A percentile compares a stretch with the other conserved stretches of the same genome.
Conservation (phyloP, 108 stramenopile species). For the Bacterosira constricta region DNA sequence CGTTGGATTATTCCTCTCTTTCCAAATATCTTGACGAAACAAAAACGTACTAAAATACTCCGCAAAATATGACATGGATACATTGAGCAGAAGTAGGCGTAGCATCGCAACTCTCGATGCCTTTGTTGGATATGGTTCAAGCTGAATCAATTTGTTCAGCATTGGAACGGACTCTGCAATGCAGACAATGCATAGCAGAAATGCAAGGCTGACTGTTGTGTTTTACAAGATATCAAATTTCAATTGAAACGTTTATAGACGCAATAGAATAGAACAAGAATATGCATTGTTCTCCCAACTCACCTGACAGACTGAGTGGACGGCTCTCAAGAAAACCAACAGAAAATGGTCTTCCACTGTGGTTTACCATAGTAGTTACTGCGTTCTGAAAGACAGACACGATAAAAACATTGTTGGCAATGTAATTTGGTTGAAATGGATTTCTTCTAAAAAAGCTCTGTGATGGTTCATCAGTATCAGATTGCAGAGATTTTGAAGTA, state of each 20-base stretch:
- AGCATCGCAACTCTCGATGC: conserved; percentile 26
- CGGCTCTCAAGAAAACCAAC: conserved; percentile 54
- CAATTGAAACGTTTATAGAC: background rate
- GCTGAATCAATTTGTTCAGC: conserved; percentile 30
- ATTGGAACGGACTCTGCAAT: conserved; percentile 30
- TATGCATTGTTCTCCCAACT: background rate
- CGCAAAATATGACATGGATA: conserved; percentile 15
- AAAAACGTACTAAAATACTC: conserved; percentile 20
- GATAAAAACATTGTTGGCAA: conserved; percentile 66
- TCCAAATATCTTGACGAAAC: conserved; percentile 33
- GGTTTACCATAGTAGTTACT: conserved; percentile 56
- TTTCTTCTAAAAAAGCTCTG: conserved; percentile 42
- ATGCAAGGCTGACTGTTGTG: conserved; percentile 15
- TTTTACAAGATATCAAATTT: background rate
- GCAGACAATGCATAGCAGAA: conserved; percentile 34
- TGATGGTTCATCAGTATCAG: background rate
- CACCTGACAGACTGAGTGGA: conserved; percentile 29
- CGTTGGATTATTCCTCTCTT: conserved; percentile 13
- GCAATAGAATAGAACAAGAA: background rate
- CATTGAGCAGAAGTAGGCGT: conserved; percentile 21
- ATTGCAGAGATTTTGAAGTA: background rate
- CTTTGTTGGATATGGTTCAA: conserved; percentile 34
- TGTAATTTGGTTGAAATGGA: conserved; percentile 67
- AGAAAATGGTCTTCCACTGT: conserved; percentile 60
- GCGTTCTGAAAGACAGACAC: conserved; percentile 66